Conservation (phyloP, 257 asterid species). For the Osmanthus fragrans region DNA sequence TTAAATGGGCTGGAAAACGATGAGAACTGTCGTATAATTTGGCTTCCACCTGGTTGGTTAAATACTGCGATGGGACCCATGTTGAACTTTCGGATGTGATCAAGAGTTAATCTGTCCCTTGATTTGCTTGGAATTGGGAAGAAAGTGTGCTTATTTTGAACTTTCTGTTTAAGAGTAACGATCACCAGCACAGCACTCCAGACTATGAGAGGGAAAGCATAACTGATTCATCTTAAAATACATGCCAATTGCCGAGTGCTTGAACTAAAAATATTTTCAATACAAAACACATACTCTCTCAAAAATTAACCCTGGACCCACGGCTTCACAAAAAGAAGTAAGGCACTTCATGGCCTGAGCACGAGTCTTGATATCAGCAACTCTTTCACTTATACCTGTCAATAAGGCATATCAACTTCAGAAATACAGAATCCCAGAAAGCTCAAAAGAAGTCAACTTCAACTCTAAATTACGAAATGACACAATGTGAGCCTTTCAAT, state of each 20-base stretch:
- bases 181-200: slow-evolving; percentile 9
- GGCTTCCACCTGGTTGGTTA: slow-evolving; percentile 1
- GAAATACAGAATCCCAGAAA: slow-evolving; percentile 14
- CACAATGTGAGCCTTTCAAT: slow-evolving; percentile 4
- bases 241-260: neutral
- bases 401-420: neutral
- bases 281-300: slow-evolving; percentile 70
- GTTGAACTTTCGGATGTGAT: slow-evolving; percentile 3
- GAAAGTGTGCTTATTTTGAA: slow-evolving; percentile 25
- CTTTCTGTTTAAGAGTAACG: slow-evolving; percentile 20
- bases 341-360: slow-evolving; percentile 92
- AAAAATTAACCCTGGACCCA: slow-evolving; percentile 90
- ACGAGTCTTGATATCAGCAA: slow-evolving; percentile 98
- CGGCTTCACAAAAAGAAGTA: slow-evolving; percentile 92
- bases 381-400: slow-evolving; percentile 86
- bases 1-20: neutral
- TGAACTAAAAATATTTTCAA: slow-evolving; percentile 10
- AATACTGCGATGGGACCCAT: neutral
- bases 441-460: neutral
- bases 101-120: neutral
- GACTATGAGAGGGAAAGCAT: neutral
- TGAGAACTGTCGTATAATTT: neutral
- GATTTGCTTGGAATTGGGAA: slow-evolving; percentile 3
- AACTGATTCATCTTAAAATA: neutral
- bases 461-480: slow-evolving; percentile 1